Evolutionary conservation across 2,329 filamentous ascomycete genomes (phyloP).

Genomic region (Fusarium nisikadoi): DNA sequence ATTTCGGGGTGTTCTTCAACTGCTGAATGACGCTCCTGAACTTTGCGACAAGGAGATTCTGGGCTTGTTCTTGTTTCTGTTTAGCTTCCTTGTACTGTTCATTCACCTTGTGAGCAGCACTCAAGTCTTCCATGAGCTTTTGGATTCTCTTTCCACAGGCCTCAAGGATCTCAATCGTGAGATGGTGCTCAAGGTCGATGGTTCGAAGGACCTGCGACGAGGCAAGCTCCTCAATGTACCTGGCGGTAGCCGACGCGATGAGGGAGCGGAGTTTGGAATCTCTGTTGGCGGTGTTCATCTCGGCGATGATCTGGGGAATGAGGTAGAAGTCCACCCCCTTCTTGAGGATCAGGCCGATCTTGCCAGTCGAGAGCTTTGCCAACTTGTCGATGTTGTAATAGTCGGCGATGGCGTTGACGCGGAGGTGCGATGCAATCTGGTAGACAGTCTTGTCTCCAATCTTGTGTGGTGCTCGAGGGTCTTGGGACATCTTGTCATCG

Average conservation of each 20-base stretch:
- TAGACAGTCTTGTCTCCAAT: neutral
- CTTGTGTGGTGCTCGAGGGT: too few species aligned
- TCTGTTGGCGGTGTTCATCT: neutral
- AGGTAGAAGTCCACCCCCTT: accelerated
- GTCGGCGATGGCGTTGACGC: neutral
- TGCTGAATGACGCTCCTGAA: neutral
- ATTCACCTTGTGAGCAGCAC: too few species aligned
- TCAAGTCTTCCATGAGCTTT: accelerated
- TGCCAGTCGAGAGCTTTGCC: neutral
- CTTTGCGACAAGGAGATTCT: accelerated
- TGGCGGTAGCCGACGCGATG: neutral
- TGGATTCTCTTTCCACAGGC: accelerated
- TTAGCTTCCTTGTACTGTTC: accelerated
- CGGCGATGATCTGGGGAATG: neutral
- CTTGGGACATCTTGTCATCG: too few species aligned
- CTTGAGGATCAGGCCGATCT: accelerated
- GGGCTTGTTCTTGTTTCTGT: accelerated
- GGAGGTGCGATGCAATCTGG: neutral
- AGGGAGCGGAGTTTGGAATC: accelerated
- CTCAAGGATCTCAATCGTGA: neutral
- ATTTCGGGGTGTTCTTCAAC: neutral
- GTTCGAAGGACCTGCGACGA: neutral
- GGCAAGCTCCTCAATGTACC: neutral
- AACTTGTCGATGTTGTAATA: neutral
- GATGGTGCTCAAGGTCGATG: neutral